Conservation (phyloP, 331 rosid genomes). For the Quercus lobata region DNA sequence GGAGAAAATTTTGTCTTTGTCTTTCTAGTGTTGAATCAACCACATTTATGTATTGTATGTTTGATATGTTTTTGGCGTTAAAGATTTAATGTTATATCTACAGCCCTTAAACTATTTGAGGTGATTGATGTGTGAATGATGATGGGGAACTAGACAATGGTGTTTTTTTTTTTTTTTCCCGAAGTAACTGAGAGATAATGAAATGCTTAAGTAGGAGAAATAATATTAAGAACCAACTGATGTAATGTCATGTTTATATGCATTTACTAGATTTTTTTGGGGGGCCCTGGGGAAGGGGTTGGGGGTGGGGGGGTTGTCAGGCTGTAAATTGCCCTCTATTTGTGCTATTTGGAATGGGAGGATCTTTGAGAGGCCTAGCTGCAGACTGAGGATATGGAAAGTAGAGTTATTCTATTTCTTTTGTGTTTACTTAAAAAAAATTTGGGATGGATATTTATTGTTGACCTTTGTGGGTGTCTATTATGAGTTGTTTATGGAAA, state of each 20-base stretch:
- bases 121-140: not conserved
- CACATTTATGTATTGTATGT: not conserved
- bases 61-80: not conserved
- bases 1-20: not conserved
- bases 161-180: not conserved
- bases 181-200: not conserved
- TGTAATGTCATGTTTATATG: too few relatives aligned
- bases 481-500: not conserved
- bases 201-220: not conserved
- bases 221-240: not conserved
- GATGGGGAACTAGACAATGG: not conserved
- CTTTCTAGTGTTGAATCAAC: not conserved
- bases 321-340: too few relatives aligned
- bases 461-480: not conserved
- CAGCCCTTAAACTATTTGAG: not conserved
- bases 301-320: not conserved
- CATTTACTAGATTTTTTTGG: too few relatives aligned
- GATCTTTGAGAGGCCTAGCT: not conserved
- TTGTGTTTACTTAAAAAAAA: not conserved
- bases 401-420: not conserved
- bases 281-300: not conserved
- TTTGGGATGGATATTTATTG: not conserved
- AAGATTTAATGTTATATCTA: not conserved
- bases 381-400: not conserved
- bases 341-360: not conserved